Base-by-base conservation (phyloP, 441 rosid genomes). In the Kokia cookei region DNA sequence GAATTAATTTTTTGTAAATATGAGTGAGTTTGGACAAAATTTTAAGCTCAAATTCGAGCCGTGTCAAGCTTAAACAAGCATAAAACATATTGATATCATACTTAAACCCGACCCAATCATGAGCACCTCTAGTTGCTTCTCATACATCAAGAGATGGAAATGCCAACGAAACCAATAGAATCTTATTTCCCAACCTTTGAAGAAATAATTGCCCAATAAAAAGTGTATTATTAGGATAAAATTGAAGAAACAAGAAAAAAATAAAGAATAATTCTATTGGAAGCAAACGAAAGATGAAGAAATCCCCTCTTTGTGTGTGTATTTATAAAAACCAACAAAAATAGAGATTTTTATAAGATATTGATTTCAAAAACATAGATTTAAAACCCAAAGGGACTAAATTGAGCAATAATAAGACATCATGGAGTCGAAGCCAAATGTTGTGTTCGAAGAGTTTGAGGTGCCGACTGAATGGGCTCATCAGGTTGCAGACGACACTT, bases 221-320 rank as follows among this genome's bases (percentile, higher is more conserved):
- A 61, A 14, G 47, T 2, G 10, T 43, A 43, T 43, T 43, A 10
- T 43, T 43, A 43, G 47, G 47, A 43, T 43, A 43, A 43, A 43
- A 43, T 43, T 10, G 10, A 43, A 54, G 27, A 54, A 54, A 54
- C 13, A 47, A 58, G 42, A 43, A 45, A 79, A 75, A 54, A 75
- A 54, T 64, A 75, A 77, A 53, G 82, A 65, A 79, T 82, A 65
- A 78, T 76, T 76, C 67, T 26, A 6, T 29, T 27, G 68, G 53
- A 82, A 83, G 86, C 42, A 83, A 82, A 74, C 74, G 54, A 11
- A 13, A 40, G 12, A 9, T 7, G 11, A 15, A 60, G 10, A 15
- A 61, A 15, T 19, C 60, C n/a, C 26, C 29, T 9, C 4, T 32
- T n/a, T 5, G 17, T 7, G 19, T 40, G 42, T 24, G 32, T 58